These are phyloP conservation scores for Fraxinus velutina DNA, from an alignment of 305 asterid genomes.

Conservation along the genomic window DNA sequence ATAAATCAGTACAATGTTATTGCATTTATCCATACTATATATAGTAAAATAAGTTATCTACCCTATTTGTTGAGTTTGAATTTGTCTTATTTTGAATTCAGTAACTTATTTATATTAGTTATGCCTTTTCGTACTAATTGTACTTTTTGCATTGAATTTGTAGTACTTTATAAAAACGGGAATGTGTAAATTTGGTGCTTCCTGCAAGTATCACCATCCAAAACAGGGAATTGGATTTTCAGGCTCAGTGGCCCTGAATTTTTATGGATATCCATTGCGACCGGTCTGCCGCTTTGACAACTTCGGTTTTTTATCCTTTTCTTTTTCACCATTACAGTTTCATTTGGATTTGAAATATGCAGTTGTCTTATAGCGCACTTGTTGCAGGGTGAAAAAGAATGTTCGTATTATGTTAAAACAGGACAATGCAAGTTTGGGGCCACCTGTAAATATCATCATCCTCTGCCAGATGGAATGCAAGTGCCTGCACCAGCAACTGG, in stretches of 20 bases:
- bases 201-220: conserved; percentile 98
- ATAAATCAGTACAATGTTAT: neutral
- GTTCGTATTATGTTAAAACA: conserved; percentile 73
- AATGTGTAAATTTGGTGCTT: conserved; percentile 78
- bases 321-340: conserved; percentile 8
- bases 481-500: conserved; percentile 42
- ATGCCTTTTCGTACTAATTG: conserved; percentile 14
- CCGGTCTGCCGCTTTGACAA: conserved; percentile 48
- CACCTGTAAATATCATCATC: conserved; percentile 92
- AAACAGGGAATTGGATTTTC: conserved; percentile 71
- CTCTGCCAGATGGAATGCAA: conserved; percentile 65
- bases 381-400: conserved; percentile 86
- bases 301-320: conserved; percentile 17
- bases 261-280: conserved; percentile 73
- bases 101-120: neutral
- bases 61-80: neutral
- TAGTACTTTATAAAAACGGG: conserved; percentile 86
- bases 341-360: conserved; percentile 15
- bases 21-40: neutral
- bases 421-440: conserved; percentile 88
- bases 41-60: neutral
- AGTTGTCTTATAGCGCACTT: conserved; percentile 25
- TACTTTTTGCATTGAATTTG: conserved; percentile 32
- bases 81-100: conserved; percentile 7
- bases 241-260: conserved; percentile 47